Base-by-base conservation (phyloP, 169 alveolate genomes). In the Plasmodium vivax region DNA sequence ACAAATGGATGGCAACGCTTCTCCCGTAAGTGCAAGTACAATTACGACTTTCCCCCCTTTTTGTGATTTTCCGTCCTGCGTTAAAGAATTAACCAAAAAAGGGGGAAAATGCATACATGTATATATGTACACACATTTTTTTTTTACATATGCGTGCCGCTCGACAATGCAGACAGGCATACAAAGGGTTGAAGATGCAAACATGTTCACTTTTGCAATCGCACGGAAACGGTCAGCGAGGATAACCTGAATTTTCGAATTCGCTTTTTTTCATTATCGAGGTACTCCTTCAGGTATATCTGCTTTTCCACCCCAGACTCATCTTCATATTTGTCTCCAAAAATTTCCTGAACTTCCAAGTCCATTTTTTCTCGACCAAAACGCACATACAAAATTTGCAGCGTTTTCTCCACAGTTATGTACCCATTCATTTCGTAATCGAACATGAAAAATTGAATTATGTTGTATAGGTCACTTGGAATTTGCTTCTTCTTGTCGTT, bases 401-500 rank as follows among this genome's bases (percentile, higher is more conserved):
- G 68, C 3, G 93, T 85, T 85, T 85, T 85, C 80, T 85, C 93
- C 23, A 85, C 93, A 75, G 93, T 85, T 85, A 85, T 85, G 45
- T 85, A 85, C 41, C 93, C 93, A 85, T 85, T 85, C 93, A 85
- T 85, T 85, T 85, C 93, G 71, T 85, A 85, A 32, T 85, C 93
- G 80, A 85, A 85, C 93, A 85, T 85, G 71, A 85, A 85, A 75
- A 85, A 85, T 41, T 85, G 93, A 85, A 85, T 85, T 54, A 85
- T 85, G 82, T 85, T 85, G 68, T 85, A 85, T 74, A 85, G 56
- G 73, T 85, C 93, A 85, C 93, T 85, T 14, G 93, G 93, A 9
- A 85, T 56, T 77, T 85, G 93, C 71, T 85, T 85, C 71, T 85
- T 85, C 41, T 85, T 85, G 68, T 85, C 93, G 80, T 85, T 85